Base-by-base conservation (phyloP, 768 basidiomycete genomes). In the Chlorophyllum brunneum region DNA sequence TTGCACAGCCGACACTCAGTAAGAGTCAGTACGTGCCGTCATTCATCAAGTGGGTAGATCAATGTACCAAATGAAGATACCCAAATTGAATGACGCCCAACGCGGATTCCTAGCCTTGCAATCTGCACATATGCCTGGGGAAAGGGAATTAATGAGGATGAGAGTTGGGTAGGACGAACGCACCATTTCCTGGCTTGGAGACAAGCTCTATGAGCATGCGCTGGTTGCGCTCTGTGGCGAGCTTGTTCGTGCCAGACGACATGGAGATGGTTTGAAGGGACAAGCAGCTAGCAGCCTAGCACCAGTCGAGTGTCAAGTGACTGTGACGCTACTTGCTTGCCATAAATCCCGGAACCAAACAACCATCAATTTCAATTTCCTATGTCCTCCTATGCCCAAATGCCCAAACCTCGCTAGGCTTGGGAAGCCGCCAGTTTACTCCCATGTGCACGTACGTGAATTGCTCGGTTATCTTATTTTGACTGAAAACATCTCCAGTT, bases 51-150 rank as follows among this genome's bases (percentile, higher is more conserved):
- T 43, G 29, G 43, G 42, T 27, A 40, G 36, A 34, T 42, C n/a
- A 40, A 64, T 73, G 44, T 63, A 88, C 88, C 91, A 95, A 20
- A 93, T 77, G 62, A 93, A 93, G 54, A 93, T 88, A 15, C 95
- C 94, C 3, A 97, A 72, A 62, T 87, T 97, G 60, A 90, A 74
- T 2, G 87, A 88, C 1, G 92, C 88, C 95, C 95, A 98, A 68
- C 92, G 74, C 5, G 94, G 94, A 60, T 82, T 79, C 51, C 85
- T 76, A n/a, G 86, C 70, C 69, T 88, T 91, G 67, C 95, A 98
- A 67, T 98, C 95, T 5, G 95, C 94, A 65, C 95, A 98, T 10
- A 79, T 66, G 65, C 93, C 94, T 97, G 62, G 11, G 24, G 43
- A 42, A 45, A 31, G 39, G 2, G 30, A 11, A 39, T 18, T 5